Conservation (phyloP, 768 basidiomycete genomes). For the Lactarius evosmus region DNA sequence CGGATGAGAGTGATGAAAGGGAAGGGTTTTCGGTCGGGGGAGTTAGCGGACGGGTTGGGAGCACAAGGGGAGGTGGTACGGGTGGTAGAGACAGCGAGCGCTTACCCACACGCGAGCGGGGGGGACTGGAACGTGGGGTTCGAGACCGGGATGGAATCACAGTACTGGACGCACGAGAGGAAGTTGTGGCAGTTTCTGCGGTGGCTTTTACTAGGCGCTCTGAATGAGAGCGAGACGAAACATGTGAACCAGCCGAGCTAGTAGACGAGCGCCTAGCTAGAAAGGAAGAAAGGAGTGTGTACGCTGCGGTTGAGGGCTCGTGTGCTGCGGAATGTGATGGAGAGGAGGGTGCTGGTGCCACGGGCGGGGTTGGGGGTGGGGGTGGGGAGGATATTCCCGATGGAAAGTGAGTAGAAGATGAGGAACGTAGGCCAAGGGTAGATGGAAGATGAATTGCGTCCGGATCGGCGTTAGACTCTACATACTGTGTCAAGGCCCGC, state of each 20-base stretch:
- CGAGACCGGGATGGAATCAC: slow-evolving; percentile 2
- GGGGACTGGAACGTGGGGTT: slow-evolving; percentile 12
- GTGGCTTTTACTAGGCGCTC: slow-evolving; percentile 4
- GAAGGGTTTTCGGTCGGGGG: slow-evolving; percentile 57
- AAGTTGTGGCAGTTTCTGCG: neutral
- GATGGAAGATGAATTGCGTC: slow-evolving; percentile 60
- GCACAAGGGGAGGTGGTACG: slow-evolving; percentile 30
- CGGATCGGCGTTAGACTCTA: slow-evolving; percentile 54
- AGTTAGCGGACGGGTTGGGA: slow-evolving; percentile 45
- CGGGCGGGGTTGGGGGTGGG: slow-evolving; percentile 2
- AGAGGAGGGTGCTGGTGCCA: neutral
- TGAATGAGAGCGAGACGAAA: slow-evolving; percentile 8
- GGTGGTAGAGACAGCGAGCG: slow-evolving; percentile 18
- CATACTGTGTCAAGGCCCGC: slow-evolving; percentile 71
- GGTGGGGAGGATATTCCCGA: slow-evolving; percentile 25
- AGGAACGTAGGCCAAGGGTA: slow-evolving; percentile 59
- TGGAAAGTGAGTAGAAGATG: slow-evolving; percentile 27
- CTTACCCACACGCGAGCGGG: slow-evolving; percentile 28
- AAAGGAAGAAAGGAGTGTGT: slow-evolving; percentile 59
- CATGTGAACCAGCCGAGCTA: slow-evolving; percentile 16
- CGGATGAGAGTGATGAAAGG: slow-evolving; percentile 29
- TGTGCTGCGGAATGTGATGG: slow-evolving; percentile 5
- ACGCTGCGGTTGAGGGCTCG: slow-evolving; percentile 49
- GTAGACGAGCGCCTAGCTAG: slow-evolving; percentile 33
- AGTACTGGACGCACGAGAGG: slow-evolving; percentile 15